phyloP scores from a whole-genome alignment of 495 filamentous ascomycete species.

The Bryoglossum gracile region DNA sequence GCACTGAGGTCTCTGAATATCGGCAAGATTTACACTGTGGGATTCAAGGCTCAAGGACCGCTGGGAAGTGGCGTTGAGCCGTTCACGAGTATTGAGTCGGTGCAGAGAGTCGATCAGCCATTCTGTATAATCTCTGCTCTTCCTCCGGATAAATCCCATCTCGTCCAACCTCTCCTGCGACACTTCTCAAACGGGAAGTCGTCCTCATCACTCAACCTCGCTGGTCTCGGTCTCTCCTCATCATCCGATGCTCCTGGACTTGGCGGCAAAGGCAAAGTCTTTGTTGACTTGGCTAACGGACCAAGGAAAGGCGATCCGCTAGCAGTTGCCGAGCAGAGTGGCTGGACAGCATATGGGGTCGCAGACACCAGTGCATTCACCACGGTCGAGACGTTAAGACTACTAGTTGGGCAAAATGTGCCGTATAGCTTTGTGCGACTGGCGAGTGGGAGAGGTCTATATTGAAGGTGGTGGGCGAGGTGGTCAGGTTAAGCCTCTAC shows the following conservation, averaged over 20 bases:
- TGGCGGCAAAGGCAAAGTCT: slow-evolving; percentile 54
- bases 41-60: slow-evolving; percentile 62
- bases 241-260: neutral
- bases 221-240: neutral
- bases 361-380: slow-evolving; percentile 76
- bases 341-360: slow-evolving; percentile 72
- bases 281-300: slow-evolving; percentile 69
- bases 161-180: slow-evolving; percentile 71
- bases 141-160: slow-evolving; percentile 66
- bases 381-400: slow-evolving; percentile 67
- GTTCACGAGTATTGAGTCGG: slow-evolving; percentile 70
- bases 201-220: neutral
- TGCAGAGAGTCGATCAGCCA: slow-evolving; percentile 65
- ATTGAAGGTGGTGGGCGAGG: slow-evolving; percentile 36
- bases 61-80: slow-evolving; percentile 60
- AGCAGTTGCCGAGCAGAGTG: slow-evolving; percentile 56
- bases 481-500: too few species aligned
- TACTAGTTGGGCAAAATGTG: slow-evolving; percentile 78
- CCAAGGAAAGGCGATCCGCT: slow-evolving; percentile 60
- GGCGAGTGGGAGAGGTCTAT: slow-evolving; percentile 63
- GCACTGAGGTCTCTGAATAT: slow-evolving; percentile 68
- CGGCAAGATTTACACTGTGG: slow-evolving; percentile 74
- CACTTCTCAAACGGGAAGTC: slow-evolving; percentile 39
- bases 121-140: slow-evolving; percentile 76
- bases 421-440: slow-evolving; percentile 79